These are phyloP conservation scores for Trametes pubescens DNA, from an alignment of 1,284 basidiomycete genomes.

Conservation along the genomic window DNA sequence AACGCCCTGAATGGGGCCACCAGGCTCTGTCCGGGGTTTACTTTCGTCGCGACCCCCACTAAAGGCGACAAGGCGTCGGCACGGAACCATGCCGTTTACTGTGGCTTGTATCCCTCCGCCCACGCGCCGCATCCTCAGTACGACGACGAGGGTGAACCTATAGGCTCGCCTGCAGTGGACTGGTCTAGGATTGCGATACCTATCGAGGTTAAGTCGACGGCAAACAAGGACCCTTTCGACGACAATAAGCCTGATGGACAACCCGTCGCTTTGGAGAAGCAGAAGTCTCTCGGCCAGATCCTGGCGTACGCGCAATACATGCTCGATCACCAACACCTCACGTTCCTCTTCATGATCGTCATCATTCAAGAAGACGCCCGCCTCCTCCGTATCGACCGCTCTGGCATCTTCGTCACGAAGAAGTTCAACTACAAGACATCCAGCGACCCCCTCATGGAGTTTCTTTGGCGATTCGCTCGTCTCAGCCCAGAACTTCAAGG, in stretches of 20 bases:
- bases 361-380: slow-evolving; percentile 10
- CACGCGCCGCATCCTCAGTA: background rate
- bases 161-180: background rate
- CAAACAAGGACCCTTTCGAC: background rate
- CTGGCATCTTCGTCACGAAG: background rate
- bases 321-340: slow-evolving; percentile 10
- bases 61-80: background rate
- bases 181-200: slow-evolving; percentile 7
- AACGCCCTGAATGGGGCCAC: background rate
- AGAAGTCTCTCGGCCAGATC: slow-evolving; percentile 1
- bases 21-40: background rate
- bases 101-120: slow-evolving; percentile 1
- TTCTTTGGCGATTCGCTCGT: slow-evolving; percentile 8
- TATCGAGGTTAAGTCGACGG: background rate
- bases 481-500: background rate
- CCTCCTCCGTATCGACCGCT: slow-evolving; percentile 10
- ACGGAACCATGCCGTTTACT: background rate
- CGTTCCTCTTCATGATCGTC: slow-evolving; percentile 14
- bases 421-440: slow-evolving; percentile 10
- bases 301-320: background rate
- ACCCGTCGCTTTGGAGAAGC: background rate
- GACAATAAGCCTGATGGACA: background rate
- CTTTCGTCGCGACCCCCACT: background rate
- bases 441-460: background rate
- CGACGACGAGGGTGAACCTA: background rate